A percentile compares a stretch with the other conserved stretches of the same genome.
These are phyloP conservation scores for Pythium plurisporium DNA, from an alignment of 352 stramenopile genomes.

Conservation along the genomic window DNA sequence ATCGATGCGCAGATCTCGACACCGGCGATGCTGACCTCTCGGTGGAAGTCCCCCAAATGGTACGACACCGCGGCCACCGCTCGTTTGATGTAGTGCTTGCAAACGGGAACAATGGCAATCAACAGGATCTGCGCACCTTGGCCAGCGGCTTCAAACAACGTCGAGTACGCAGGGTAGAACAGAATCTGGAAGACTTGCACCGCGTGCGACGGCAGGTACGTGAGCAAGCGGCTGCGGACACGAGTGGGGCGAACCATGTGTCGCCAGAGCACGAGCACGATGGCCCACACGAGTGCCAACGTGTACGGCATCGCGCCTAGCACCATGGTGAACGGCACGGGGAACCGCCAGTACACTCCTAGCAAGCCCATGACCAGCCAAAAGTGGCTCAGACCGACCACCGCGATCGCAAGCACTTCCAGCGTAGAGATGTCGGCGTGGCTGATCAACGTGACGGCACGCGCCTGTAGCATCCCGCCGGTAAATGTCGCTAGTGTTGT, in stretches of 20 bases:
- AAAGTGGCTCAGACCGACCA: no score
- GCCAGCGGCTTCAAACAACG: neutral
- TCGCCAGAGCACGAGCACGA: neutral
- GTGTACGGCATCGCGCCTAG: no score
- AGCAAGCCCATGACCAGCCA: no score
- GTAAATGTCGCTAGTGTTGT: no score
- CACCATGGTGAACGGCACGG: neutral
- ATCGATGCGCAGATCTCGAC: conserved; percentile 15
- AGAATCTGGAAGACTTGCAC: neutral
- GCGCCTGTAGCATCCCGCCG: no score
- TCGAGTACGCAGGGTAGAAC: neutral
- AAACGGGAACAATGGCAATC: neutral
- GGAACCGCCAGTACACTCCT: conserved; percentile 10
- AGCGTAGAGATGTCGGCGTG: no score
- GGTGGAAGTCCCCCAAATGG: neutral
- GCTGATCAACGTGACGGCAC: no score
- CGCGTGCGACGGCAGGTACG: neutral
- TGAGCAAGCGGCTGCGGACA: neutral
- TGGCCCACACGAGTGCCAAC: neutral
- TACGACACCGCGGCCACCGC: neutral
- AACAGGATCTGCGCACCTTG: neutral
- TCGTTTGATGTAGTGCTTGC: conserved; percentile 1
- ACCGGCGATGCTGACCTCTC: conserved; percentile 3
- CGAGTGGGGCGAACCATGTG: no score
- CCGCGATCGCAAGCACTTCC: no score